phyloP scores from a whole-genome alignment of 176 grass and related monocot genomes.

The Poa pratensis region DNA sequence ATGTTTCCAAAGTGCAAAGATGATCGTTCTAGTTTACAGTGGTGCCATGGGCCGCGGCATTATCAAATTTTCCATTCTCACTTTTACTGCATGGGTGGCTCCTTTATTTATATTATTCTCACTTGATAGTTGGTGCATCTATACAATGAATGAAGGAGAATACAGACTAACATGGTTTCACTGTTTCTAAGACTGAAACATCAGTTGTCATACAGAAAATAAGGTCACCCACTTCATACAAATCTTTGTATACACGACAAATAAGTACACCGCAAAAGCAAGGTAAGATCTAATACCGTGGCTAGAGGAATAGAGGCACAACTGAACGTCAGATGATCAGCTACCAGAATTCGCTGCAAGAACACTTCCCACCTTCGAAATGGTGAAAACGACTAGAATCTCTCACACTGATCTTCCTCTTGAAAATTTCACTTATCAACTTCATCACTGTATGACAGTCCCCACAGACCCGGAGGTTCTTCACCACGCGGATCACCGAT shows the following conservation, averaged over 20 bases:
- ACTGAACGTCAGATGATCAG: conserved; percentile 36
- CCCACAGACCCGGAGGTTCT: conserved; percentile 66
- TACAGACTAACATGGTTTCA: background rate
- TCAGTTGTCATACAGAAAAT: background rate
- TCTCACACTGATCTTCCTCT: conserved; percentile 58
- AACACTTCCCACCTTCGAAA: conserved; percentile 63
- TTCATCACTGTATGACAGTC: conserved; percentile 82
- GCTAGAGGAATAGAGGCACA: conserved; percentile 24
- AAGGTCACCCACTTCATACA: background rate
- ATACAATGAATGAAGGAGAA: conserved; percentile 29
- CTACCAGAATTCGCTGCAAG: conserved; percentile 85
- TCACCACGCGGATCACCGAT: conserved; percentile 69
- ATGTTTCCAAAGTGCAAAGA: background rate
- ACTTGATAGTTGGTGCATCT: conserved; percentile 5
- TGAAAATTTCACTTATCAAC: conserved; percentile 63
- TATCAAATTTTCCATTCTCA: background rate
- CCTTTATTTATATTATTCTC: conserved; percentile 18
- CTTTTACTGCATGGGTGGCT: background rate
- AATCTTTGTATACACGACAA: conserved; percentile 7
- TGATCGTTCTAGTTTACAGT: background rate
- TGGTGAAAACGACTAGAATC: conserved; percentile 80
- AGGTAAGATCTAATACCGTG: conserved; percentile 1
- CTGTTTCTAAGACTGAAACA: conserved; percentile 25
- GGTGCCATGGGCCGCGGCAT: background rate
- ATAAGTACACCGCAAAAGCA: conserved; percentile 8